Base-by-base conservation (phyloP, 2,329 filamentous ascomycete species). In the Acrocalymma vagum region DNA sequence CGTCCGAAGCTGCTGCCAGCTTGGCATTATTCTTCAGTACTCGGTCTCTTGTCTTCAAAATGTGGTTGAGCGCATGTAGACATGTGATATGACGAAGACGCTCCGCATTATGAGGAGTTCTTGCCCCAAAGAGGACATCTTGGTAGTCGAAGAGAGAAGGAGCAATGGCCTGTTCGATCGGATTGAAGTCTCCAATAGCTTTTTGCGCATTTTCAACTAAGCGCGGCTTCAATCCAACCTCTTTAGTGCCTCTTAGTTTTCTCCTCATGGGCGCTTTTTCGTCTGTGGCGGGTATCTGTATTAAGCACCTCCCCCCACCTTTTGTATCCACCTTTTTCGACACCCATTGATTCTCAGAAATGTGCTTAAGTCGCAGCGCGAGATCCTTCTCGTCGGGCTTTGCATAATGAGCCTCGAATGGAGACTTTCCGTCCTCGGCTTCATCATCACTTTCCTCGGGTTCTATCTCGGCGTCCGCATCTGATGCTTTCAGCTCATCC, bases 21-120 rank as follows among this genome's bases (percentile, higher is more conserved):
- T 85, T 89, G 38, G 88, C 83, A 62, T 92, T 97, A 72, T 97
- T 95, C 71, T 96, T 97, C 46, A 97, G 82, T 0, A 97, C 88
- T 20, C 85, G 83, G 62, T 97, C 93, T 52, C 94, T 85, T 2
- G 93, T 96, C 69, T 96, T 96, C 70, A 95, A 85, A 26, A 97
- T 78, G 64, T 97, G 94, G 66, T 97, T 97, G 9, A 97, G 76
- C 3, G 87, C 86, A 69, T 99, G 94, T 2, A 96, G 76, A 55
- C 88, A 90, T 11, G 84, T 78, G 35, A 96, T 73, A 26, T 85
- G 83, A 34, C 90, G 84, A 32, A 97, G 67, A 4, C 77, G 79
- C 15, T 80, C 75, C 1, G 88, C 82, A 62, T 93, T 94, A 11
- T 78, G 73, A 2, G 85, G 71, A 1, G 81, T 89, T 28, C 93